Evolutionary conservation across 163 green algal genomes (phyloP).

Genomic region (Coccomyxa subellipsoidea): DNA sequence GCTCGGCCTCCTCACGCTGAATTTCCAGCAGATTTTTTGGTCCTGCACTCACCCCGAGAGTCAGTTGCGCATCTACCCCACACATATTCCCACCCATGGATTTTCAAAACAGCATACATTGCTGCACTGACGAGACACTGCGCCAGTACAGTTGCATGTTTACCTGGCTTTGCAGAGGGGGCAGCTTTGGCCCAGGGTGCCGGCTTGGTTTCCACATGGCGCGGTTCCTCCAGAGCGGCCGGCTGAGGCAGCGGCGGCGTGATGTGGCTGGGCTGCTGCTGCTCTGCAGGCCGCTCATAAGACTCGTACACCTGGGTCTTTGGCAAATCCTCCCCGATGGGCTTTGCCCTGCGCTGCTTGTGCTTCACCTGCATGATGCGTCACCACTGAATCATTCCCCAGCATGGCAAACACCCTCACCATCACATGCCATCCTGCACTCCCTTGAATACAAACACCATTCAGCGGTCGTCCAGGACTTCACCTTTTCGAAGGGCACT

Average conservation of each 20-base stretch:
- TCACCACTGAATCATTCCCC: neutral
- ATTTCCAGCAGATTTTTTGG: slow-evolving; percentile 28
- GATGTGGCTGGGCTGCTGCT: slow-evolving; percentile 11
- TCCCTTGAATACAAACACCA: neutral
- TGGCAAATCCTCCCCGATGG: neutral
- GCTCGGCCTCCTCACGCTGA: slow-evolving; percentile 35
- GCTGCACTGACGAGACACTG: no score
- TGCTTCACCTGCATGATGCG: neutral
- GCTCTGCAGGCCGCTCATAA: neutral
- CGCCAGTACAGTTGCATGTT: no score
- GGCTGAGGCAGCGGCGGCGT: slow-evolving; percentile 6
- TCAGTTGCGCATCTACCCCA: neutral
- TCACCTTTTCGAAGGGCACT: neutral
- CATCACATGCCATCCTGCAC: neutral
- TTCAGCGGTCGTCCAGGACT: neutral
- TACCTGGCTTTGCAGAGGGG: neutral
- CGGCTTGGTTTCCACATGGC: neutral
- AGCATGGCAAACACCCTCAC: neutral
- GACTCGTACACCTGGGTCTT: neutral
- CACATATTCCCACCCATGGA: no score
- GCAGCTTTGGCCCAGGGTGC: neutral
- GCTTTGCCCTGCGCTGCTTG: slow-evolving; percentile 10
- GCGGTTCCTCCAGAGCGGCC: neutral
- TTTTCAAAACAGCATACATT: neutral
- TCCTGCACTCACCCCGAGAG: neutral